Conservation (phyloP, 176 grass and related monocot genomes). For the Eleusine coracana region DNA sequence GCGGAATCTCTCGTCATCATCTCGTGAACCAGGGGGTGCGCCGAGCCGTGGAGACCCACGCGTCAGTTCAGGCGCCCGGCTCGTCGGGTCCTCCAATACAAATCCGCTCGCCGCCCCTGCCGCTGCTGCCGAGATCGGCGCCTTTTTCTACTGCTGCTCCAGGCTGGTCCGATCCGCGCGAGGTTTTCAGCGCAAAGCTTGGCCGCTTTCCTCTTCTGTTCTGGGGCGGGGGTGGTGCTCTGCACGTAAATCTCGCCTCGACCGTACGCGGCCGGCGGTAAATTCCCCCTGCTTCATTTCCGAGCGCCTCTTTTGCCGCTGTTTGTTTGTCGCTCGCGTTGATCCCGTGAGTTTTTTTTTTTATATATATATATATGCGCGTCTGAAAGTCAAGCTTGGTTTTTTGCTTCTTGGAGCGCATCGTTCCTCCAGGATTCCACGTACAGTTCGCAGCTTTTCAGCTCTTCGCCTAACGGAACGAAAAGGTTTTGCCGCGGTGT, state of each 20-base stretch:
- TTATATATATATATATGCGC: too few species aligned
- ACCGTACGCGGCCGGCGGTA: not conserved
- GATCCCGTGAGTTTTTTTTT: not conserved
- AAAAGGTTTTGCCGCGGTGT: not conserved
- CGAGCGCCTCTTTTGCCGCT: conserved; percentile 20
- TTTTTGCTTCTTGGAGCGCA: not conserved
- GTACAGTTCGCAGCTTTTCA: not conserved
- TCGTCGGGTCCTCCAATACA: not conserved
- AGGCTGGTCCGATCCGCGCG: conserved; percentile 34
- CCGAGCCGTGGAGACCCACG: conserved; percentile 34
- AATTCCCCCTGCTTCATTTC: conserved; percentile 8
- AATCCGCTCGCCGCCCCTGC: conserved; percentile 15
- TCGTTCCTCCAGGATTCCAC: conserved; percentile 1
- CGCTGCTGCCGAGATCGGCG: not conserved
- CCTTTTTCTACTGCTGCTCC: not conserved
- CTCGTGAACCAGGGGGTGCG: not conserved
- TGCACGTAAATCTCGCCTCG: conserved; percentile 38
- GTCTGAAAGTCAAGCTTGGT: not conserved
- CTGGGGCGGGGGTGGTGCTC: not conserved
- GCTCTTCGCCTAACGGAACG: conserved; percentile 3
- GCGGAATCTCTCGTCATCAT: not conserved
- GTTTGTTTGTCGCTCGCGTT: not conserved
- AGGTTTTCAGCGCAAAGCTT: conserved; percentile 17
- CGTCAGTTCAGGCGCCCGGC: conserved; percentile 29
- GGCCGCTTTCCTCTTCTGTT: conserved; percentile 31